Evolutionary conservation across 2,329 filamentous ascomycete species (phyloP), one percentile per base, ranked within the genome.

Genomic region (Phoma sp.): DNA sequence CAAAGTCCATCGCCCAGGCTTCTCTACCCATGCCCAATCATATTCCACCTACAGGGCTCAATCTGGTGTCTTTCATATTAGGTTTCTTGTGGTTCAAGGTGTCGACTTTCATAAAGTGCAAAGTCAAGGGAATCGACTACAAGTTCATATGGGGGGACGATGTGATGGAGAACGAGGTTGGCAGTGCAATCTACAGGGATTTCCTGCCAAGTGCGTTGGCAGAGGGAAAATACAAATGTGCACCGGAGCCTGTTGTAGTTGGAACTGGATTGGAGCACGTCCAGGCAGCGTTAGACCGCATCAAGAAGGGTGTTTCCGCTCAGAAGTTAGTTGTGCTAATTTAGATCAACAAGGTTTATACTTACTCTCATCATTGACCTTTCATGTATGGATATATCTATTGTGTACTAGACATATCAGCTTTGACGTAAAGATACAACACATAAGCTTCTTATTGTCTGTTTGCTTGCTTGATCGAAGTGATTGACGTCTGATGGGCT

Each of bases 251-350:
- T 0, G 19, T 55, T 12, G 62, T 70, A 2, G 55, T 65, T 12
- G 55, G 54, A 6, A 53, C 51, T 17, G 67, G 64, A 4, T 44
- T 68, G 27, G 63, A 64, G 21, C 55, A 43, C n/a, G 44, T 66
- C 3, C 66, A 70, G 37, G 51, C 47, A 27, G 66, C 51, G 5
- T 44, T 69, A 22, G 51, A 68, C 7, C n/a, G 35, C 6, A 49
- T 54, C 27, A 53, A 53, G 37, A 41, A 46, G 17, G 38, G 52
- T 13, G 46, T 55, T 12, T 48, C 40, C 10, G 39, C 46, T n/a
- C 33, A 46, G 29, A 45, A 55, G 24, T 19, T 53, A 7, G 50
- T 53, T 46, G 50, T 53, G 19, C 21, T 49, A 13, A 41, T 49
- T 8, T 49, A 13, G 12, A 15, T 29, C 22, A 4, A 2, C 22